phyloP scores from a whole-genome alignment of 1,284 basidiomycete genomes.

The Sporisorium reilianum region DNA sequence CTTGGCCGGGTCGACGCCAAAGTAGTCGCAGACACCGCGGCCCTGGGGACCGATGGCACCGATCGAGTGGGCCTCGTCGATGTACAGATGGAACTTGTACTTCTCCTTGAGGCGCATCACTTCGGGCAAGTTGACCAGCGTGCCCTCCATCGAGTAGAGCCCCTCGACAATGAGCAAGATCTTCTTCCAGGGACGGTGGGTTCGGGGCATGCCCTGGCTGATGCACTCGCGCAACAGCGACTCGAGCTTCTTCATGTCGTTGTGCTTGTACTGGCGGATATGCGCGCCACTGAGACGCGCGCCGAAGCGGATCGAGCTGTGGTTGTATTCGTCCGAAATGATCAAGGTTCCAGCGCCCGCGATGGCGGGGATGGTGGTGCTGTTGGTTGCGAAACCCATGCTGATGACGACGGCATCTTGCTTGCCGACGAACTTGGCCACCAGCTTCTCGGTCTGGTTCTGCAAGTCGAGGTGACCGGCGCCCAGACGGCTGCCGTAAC shows the following conservation, averaged over 20 bases:
- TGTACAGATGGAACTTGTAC: slow-evolving; percentile 98
- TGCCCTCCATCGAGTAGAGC: slow-evolving; percentile 98
- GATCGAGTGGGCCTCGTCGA: slow-evolving; percentile 98
- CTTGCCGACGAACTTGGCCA: slow-evolving; percentile 88
- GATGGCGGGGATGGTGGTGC: slow-evolving; percentile 91
- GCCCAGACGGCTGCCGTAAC: slow-evolving; percentile 83
- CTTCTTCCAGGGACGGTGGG: slow-evolving; percentile 98
- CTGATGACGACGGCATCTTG: slow-evolving; percentile 91
- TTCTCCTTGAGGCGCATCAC: slow-evolving; percentile 90
- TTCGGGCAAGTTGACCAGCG: slow-evolving; percentile 84
- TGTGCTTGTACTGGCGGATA: slow-evolving; percentile 96
- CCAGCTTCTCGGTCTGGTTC: slow-evolving; percentile 82
- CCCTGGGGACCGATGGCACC: slow-evolving; percentile 94
- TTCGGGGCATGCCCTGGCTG: slow-evolving; percentile 96
- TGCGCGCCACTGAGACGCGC: slow-evolving; percentile 88
- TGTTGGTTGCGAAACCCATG: slow-evolving; percentile 99
- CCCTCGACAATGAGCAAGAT: slow-evolving; percentile 96
- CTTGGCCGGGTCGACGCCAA: slow-evolving; percentile 82
- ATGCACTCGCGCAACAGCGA: slow-evolving; percentile 87
- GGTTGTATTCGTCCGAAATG: slow-evolving; percentile 97
- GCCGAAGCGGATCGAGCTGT: slow-evolving; percentile 94
- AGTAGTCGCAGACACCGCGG: slow-evolving; percentile 95
- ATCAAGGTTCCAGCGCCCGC: slow-evolving; percentile 92
- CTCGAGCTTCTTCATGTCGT: slow-evolving; percentile 89
- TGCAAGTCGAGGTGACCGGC: slow-evolving; percentile 88